These are phyloP conservation scores for Tulasnella calospora DNA, from an alignment of 768 basidiomycete species.

Conservation along the genomic window DNA sequence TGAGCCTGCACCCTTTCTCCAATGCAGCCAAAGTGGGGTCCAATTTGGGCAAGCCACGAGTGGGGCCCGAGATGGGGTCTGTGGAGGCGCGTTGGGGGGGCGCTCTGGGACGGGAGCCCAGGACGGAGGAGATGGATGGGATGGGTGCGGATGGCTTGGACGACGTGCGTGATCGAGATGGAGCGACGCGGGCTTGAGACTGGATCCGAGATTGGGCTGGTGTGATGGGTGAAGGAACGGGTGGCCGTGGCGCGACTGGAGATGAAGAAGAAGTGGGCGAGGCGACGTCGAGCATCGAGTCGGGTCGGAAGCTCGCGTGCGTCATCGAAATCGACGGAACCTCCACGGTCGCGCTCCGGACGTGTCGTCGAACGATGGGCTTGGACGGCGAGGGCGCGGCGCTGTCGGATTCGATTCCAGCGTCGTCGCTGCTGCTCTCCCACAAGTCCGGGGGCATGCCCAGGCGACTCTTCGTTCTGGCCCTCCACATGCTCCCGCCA, in stretches of 20 bases:
- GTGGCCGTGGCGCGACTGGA: no score
- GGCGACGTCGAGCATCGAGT: not conserved
- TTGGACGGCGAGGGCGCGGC: not conserved
- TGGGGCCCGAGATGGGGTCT: slow-evolving; percentile 5
- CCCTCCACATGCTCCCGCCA: not conserved
- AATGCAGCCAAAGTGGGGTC: slow-evolving; percentile 24
- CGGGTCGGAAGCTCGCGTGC: not conserved
- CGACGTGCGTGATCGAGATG: not conserved
- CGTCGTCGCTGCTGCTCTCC: not conserved
- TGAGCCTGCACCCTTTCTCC: slow-evolving; percentile 18
- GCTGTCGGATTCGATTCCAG: not conserved
- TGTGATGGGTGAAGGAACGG: not conserved
- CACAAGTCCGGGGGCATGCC: not conserved
- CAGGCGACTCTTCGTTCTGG: not conserved
- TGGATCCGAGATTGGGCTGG: not conserved
- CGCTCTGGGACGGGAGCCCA: not conserved
- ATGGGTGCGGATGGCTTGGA: slow-evolving; percentile 5
- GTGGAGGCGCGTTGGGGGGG: not conserved
- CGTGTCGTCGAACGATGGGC: slow-evolving; percentile 4
- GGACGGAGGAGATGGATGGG: not conserved
- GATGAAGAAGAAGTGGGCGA: no score
- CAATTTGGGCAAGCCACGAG: slow-evolving; percentile 1
- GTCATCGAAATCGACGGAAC: slow-evolving; percentile 2
- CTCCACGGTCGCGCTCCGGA: not conserved
- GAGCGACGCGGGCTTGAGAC: not conserved